A percentile compares a stretch with the other conserved stretches of the same genome.
These are phyloP conservation scores for Epipyxis sp. DNA, from an alignment of 108 stramenopile genomes.

Conservation along the genomic window DNA sequence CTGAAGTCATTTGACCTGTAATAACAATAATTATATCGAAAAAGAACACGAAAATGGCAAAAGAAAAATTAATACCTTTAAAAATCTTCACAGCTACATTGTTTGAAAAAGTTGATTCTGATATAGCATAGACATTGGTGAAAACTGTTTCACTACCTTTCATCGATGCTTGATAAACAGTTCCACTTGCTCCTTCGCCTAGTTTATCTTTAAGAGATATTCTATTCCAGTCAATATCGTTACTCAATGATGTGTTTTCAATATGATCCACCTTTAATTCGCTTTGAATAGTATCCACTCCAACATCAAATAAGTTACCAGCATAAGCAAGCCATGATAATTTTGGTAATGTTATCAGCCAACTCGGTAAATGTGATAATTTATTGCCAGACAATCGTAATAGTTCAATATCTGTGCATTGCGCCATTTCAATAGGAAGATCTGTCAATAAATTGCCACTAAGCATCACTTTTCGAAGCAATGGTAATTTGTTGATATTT, in stretches of 20 bases:
- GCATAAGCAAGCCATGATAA: constrained; percentile 5
- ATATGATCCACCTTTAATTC: no score
- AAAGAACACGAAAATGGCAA: no score
- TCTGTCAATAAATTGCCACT: neutral
- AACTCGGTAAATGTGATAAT: neutral
- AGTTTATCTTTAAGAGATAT: neutral
- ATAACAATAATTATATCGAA: no score
- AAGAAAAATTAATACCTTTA: no score
- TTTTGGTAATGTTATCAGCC: neutral
- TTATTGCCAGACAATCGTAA: neutral
- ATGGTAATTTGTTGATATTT: neutral
- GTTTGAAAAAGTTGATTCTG: no score
- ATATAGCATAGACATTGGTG: no score
- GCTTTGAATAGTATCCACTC: no score
- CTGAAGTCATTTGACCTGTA: neutral
- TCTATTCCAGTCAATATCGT: neutral
- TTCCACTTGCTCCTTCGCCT: neutral
- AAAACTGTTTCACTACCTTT: no score
- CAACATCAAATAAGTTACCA: neutral
- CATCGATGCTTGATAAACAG: no score
- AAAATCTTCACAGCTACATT: no score
- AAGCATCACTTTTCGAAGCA: neutral
- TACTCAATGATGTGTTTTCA: neutral
- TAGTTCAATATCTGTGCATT: neutral
- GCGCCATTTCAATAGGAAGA: neutral